Evolutionary conservation across 1,284 basidiomycete species (phyloP).

Genomic region (Inonotus obliquus): DNA sequence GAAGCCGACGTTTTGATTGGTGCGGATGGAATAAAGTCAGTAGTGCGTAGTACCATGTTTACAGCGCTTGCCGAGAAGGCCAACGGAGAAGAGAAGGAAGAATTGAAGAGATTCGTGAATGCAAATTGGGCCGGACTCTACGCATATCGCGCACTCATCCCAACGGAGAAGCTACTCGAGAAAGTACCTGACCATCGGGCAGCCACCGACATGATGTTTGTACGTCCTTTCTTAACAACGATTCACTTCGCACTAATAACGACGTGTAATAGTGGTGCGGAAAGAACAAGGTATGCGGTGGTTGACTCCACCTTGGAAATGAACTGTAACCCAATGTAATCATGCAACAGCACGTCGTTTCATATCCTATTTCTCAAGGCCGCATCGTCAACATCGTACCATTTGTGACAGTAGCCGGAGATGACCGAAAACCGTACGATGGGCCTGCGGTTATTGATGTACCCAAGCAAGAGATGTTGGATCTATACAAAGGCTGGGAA

Average conservation of each 20-base stretch:
- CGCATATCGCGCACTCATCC: constrained; percentile 37
- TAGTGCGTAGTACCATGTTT: constrained; percentile 33
- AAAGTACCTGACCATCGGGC: constrained; percentile 32
- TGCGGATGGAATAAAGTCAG: constrained; percentile 41
- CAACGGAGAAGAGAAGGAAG: constrained; percentile 4
- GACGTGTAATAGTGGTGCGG: constrained; percentile 36
- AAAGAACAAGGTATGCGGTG: constrained; percentile 35
- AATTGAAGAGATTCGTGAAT: constrained; percentile 24
- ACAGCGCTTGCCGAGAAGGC: constrained; percentile 21
- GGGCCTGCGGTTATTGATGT: constrained; percentile 25
- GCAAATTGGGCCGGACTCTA: constrained; percentile 40
- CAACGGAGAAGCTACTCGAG: constrained; percentile 29
- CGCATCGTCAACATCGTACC: constrained; percentile 24
- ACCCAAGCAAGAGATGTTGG: constrained; percentile 21
- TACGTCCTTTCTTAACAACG: neutral
- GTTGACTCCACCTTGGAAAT: constrained; percentile 10
- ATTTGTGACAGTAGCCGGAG: constrained; percentile 22
- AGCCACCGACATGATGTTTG: constrained; percentile 20
- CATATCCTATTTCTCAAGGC: constrained; percentile 27
- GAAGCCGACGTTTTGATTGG: constrained; percentile 40
- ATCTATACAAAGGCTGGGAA: constrained; percentile 26
- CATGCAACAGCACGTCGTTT: constrained; percentile 30
- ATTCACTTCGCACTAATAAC: neutral
- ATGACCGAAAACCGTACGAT: constrained; percentile 21
- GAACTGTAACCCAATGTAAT: constrained; percentile 19